A percentile compares a stretch with the other conserved stretches of the same genome.
phyloP scores from a whole-genome alignment of 2,329 filamentous ascomycete genomes.

The Dactylellina leptospora region DNA sequence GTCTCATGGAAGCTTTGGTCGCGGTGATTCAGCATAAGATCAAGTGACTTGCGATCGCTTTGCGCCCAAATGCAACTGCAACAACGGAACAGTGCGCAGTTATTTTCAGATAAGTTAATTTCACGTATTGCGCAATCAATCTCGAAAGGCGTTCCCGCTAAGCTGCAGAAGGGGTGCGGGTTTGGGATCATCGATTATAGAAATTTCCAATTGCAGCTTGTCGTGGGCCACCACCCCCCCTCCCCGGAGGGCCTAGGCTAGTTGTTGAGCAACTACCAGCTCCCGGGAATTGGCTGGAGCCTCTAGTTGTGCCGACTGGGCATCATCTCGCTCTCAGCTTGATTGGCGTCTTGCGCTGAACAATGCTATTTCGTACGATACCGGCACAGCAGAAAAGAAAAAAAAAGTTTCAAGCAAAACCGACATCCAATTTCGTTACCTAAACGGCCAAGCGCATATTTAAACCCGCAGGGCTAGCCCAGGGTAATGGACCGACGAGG shows the following conservation, averaged over 20 bases:
- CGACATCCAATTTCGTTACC: slow-evolving; percentile 11
- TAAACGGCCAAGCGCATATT: slow-evolving; percentile 43
- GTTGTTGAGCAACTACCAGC: slow-evolving; percentile 1
- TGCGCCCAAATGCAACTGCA: slow-evolving; percentile 32
- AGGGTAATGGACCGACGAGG: slow-evolving; percentile 49
- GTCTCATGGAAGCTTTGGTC: too few relatives aligned
- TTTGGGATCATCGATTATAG: slow-evolving; percentile 36
- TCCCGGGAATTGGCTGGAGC: slow-evolving; percentile 20
- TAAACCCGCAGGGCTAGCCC: slow-evolving; percentile 51
- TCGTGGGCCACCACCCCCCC: not conserved
- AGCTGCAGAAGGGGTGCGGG: slow-evolving; percentile 34
- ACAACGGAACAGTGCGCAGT: slow-evolving; percentile 52
- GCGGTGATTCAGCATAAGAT: too few relatives aligned
- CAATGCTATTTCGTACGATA: slow-evolving; percentile 25
- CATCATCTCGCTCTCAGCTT: slow-evolving; percentile 11
- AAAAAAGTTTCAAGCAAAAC: slow-evolving; percentile 11
- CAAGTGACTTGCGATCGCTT: too few relatives aligned
- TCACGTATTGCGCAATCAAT: slow-evolving; percentile 48
- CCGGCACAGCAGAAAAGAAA: slow-evolving; percentile 17
- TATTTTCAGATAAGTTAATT: slow-evolving; percentile 53
- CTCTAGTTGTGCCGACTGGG: slow-evolving; percentile 30
- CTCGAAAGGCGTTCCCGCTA: slow-evolving; percentile 36
- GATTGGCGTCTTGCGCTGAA: too few relatives aligned
- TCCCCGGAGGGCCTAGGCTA: not conserved
- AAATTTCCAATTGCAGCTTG: slow-evolving; percentile 32